phyloP scores from a whole-genome alignment of 176 grass and related monocot species.

The Triticum urartu region DNA sequence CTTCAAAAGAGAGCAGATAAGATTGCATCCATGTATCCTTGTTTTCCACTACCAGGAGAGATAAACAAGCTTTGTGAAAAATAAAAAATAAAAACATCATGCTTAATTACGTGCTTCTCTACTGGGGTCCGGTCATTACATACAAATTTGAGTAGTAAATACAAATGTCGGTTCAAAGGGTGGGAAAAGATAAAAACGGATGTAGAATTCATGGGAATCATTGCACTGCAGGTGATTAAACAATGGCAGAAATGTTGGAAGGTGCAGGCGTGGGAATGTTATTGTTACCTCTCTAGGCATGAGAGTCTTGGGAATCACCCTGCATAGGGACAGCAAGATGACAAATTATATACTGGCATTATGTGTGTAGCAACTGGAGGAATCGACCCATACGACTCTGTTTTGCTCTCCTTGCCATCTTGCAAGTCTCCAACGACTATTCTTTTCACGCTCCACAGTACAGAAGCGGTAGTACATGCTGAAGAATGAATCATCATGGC shows the following conservation, averaged over 20 bases:
- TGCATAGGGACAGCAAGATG: constrained; percentile 50
- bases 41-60: constrained; percentile 23
- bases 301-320: constrained; percentile 77
- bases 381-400: constrained; percentile 39
- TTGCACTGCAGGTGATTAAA: constrained; percentile 41
- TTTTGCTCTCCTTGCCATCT: constrained; percentile 34
- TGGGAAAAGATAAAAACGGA: not conserved
- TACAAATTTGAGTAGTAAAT: not conserved
- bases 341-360: constrained; percentile 23
- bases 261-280: constrained; percentile 14
- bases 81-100: not conserved
- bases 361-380: constrained; percentile 25
- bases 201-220: constrained; percentile 25
- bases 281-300: constrained; percentile 62
- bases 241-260: constrained; percentile 33
- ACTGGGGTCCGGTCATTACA: not conserved
- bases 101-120: not conserved
- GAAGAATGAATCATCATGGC: constrained; percentile 38
- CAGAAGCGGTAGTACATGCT: not conserved
- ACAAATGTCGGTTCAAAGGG: not conserved
- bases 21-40: constrained; percentile 17
- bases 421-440: constrained; percentile 20
- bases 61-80: not conserved
- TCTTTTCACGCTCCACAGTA: constrained; percentile 30
- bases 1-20: constrained; percentile 20